Conservation (phyloP, 495 filamentous ascomycete genomes). For the Umbilicaria muhlenbergii region DNA sequence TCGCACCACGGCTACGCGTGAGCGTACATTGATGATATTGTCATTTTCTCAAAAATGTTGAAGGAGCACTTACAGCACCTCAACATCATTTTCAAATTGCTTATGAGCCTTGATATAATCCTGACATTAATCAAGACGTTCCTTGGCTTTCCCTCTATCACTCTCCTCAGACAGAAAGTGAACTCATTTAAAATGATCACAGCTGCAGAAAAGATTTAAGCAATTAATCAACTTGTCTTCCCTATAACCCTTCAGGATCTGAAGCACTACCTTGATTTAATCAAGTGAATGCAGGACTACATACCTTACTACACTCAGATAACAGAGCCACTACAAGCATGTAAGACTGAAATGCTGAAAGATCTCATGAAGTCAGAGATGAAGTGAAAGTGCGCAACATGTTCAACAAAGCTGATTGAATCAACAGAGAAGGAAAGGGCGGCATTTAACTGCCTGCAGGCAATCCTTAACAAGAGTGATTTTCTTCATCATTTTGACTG, state of each 20-base stretch:
- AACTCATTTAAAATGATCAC: no score
- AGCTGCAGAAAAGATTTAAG: no score
- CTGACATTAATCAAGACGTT: not conserved
- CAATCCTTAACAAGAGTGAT: not conserved
- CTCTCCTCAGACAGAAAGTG: not conserved
- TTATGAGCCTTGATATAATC: not conserved
- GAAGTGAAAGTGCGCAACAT: not conserved
- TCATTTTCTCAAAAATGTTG: not conserved
- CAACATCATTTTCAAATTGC: not conserved
- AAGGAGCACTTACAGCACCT: not conserved
- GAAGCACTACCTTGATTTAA: no score
- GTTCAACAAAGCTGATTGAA: no score
- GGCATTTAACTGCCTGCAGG: not conserved
- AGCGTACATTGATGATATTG: not conserved
- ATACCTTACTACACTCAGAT: no score
- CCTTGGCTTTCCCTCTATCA: not conserved
- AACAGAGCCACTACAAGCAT: no score
- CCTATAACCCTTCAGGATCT: no score
- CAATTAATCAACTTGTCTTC: no score
- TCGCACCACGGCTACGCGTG: not conserved
- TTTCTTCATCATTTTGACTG: conserved; percentile 1
- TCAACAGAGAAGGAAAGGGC: no score
- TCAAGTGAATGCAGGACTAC: no score
- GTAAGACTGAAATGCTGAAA: not conserved
- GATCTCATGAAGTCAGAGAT: not conserved